These are phyloP conservation scores for Gaertneriomyces semiglobifer DNA, from an alignment of 192 early-diverging fungal genomes.

Conservation along the genomic window DNA sequence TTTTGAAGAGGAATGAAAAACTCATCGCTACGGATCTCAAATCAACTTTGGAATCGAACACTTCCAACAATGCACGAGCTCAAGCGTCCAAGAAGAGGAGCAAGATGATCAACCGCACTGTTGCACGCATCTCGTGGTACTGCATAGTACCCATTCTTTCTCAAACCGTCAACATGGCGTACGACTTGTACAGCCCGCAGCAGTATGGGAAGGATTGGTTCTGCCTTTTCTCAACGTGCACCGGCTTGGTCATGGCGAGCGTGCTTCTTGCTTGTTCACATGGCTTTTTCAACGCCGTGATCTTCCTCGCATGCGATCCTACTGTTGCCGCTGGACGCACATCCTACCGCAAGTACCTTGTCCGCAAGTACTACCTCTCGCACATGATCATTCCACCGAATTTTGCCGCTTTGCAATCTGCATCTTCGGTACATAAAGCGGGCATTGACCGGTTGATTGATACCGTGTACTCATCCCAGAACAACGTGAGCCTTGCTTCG, in stretches of 20 bases:
- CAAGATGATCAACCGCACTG: not conserved
- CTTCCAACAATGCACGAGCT: not conserved
- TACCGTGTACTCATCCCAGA: no score
- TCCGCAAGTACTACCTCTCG: slow-evolving; percentile 1
- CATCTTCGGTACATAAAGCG: no score
- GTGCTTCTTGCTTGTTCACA: not conserved
- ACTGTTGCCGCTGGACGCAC: slow-evolving; percentile 1
- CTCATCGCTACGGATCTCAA: not conserved
- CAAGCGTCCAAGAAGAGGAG: not conserved
- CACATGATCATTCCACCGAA: not conserved
- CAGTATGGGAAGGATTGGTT: not conserved
- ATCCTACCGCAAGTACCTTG: slow-evolving; percentile 2
- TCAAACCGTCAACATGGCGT: not conserved
- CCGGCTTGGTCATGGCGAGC: not conserved
- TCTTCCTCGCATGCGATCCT: slow-evolving; percentile 7
- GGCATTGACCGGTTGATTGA: no score
- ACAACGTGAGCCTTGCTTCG: no score
- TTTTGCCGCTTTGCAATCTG: no score
- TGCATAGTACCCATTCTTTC: slow-evolving; percentile 3
- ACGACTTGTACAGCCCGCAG: not conserved
- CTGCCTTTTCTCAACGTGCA: not conserved
- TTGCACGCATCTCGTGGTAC: slow-evolving; percentile 1
- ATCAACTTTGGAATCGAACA: not conserved
- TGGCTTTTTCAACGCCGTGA: slow-evolving; percentile 6
- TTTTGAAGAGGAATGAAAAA: slow-evolving; percentile 2